A percentile compares a stretch with the other conserved stretches of the same genome.
Evolutionary conservation across 257 asterid species (phyloP).

Genomic region (Henckelia pumila): DNA sequence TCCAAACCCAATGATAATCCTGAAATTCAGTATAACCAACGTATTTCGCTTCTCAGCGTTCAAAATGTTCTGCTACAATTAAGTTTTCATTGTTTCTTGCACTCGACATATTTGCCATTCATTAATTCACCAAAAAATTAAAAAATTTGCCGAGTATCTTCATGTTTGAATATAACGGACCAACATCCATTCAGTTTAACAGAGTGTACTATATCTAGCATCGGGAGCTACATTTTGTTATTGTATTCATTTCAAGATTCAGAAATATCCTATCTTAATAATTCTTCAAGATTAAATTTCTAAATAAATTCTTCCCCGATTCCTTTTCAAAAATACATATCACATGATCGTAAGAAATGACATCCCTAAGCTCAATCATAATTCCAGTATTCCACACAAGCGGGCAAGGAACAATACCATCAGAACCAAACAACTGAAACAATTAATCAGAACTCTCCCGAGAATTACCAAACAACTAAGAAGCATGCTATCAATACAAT

Average conservation of each 20-base stretch:
- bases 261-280: neutral
- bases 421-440: neutral
- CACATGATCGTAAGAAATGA: neutral
- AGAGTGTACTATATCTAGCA: neutral
- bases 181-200: neutral
- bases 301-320: neutral
- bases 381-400: neutral
- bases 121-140: neutral
- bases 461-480: neutral
- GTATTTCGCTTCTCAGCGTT: neutral
- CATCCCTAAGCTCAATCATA: neutral
- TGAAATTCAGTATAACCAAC: neutral
- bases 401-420: constrained; percentile 3
- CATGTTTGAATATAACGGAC: neutral
- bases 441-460: neutral
- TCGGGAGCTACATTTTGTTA: neutral
- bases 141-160: neutral
- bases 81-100: neutral
- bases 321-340: too few species aligned
- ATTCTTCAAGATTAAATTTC: neutral
- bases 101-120: neutral
- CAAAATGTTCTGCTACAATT: neutral
- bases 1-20: constrained; percentile 31
- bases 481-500: neutral
- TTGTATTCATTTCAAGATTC: neutral